Base-by-base conservation (phyloP, 202 grass and related monocot genomes). In the Setaria italica region DNA sequence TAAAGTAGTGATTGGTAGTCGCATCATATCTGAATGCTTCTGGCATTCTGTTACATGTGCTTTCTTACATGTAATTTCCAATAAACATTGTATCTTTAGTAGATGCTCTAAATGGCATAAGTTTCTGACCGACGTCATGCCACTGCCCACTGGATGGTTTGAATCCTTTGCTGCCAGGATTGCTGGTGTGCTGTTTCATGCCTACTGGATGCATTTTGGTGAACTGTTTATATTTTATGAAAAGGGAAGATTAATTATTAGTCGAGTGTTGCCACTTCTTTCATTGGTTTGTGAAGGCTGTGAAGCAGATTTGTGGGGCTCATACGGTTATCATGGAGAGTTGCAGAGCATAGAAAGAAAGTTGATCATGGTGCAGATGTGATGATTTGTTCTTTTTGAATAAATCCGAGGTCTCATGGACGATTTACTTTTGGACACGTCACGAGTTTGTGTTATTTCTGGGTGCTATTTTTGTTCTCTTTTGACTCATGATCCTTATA, bases 61-160 rank as follows among this genome's bases (percentile, higher is more conserved):
- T 80, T 81, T 60, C 6, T 58, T 80, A 14, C 16, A 20, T 34
- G 14, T 65, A 76, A 89, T 85, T 53, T 77, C 55, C 51, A 71
- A 30, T 35, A 46, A 85, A 63, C 55, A 62, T 58, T 29, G 2
- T 79, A 67, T 80, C 59, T 42, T 56, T 87, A 41, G 4, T 50
- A 62, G 4, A 63, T 25, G 43, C 34, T 29, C 17, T 8, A 43
- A 77, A 9, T 77, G 66, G 60, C 66, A 67, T 6, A 42, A 80
- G 62, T 68, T 45, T 83, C 33, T 78, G 74, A 46, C 51, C 85
- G 16, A 73, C 70, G 62, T 63, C 83, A 90, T 73, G 47, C 30
- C 46, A 86, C 78, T 70, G 70, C 37, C 30, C 46, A 86, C 78
- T 70, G 70, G 71, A 42, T 72, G 39, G 35, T 82, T 72, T 56